Base-by-base conservation (phyloP, 2,329 filamentous ascomycete species). In the Colletotrichum eremochloae region DNA sequence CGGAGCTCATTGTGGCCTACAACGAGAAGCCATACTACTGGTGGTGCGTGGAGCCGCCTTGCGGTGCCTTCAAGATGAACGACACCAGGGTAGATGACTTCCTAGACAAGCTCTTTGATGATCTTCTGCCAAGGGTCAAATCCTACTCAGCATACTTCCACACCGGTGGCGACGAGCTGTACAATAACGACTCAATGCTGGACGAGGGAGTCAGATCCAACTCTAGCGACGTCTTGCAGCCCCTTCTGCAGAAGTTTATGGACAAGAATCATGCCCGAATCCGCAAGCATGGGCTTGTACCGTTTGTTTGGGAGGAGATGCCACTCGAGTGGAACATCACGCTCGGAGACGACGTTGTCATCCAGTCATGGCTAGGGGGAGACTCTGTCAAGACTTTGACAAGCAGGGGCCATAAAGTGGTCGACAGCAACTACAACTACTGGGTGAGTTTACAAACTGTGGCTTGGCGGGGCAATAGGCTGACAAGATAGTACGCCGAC, bases 241-340 rank as follows among this genome's bases (percentile, higher is more conserved):
- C 94, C 2, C 86, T 96, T 31, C 87, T 97, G 79, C 94, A 97
- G 79, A 89, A 87, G 69, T 94, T 97, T 79, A 84, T 97, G 74
- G 88, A 93, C 79, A 87, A 88, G 75, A 91, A 91, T 76, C 93
- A 95, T 80, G 85, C 82, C 40, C 89, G 91, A 57, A 85, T 96
- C 52, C 85, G 89, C 57, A 82, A 86, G 55, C 85, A 87, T 7
- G 92, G 92, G 5, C 82, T 97, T 63, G 88, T 87, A 6, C 94
- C 94, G 0, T 84, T 97, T 31, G 93, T 95, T 1, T 97, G 95
- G 95, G 94, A 97, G 80, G 95, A 97, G 81, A 94, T 96, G 86
- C 85, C 94, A 1, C 84, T 93, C 12, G 86, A 91, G 33, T 97
- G 94, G 92, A 93, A 95, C 78, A 83, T 96, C 57, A 93, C 88